A percentile compares a stretch with the other conserved stretches of the same genome.
phyloP scores from a whole-genome alignment of 2,329 filamentous ascomycete genomes.

The Diaporthe helianthi region DNA sequence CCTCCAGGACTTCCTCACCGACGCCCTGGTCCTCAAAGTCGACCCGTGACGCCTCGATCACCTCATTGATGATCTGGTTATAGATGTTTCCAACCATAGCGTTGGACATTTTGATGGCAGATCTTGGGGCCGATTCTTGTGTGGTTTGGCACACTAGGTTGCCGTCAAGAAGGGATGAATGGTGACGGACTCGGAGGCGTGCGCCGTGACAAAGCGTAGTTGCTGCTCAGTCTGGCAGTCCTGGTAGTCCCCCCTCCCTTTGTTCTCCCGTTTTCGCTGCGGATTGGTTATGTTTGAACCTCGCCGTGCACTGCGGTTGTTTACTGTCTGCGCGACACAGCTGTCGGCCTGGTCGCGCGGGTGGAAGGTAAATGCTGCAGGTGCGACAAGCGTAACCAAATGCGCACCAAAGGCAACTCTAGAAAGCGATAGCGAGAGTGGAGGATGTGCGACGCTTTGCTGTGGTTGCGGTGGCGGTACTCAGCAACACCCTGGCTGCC shows the following conservation, averaged over 20 bases:
- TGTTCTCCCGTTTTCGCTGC: neutral
- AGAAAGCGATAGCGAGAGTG: constrained; percentile 1
- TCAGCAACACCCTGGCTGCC: neutral
- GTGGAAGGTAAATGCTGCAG: neutral
- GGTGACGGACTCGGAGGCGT: neutral
- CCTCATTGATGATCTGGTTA: constrained; percentile 77
- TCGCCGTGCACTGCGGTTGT: constrained; percentile 3
- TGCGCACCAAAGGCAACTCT: constrained; percentile 6
- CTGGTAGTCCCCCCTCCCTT: neutral
- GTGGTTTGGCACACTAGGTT: neutral
- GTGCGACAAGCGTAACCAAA: neutral
- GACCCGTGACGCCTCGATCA: constrained; percentile 88
- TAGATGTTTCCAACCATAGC: constrained; percentile 77
- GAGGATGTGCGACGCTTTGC: neutral
- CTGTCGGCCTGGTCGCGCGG: neutral
- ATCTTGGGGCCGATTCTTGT: neutral
- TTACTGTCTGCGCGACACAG: neutral
- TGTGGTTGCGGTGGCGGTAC: neutral
- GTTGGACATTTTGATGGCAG: constrained; percentile 61
- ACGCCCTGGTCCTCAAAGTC: constrained; percentile 98
- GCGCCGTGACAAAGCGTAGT: neutral
- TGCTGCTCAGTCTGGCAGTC: neutral
- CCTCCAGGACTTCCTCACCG: constrained; percentile 83
- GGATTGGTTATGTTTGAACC: neutral
- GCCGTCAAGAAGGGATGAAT: neutral